A percentile compares a stretch with the other conserved stretches of the same genome.
Evolutionary conservation across 2,329 filamentous ascomycete genomes (phyloP).

Genomic region (Neopestalotiopsis sp.): DNA sequence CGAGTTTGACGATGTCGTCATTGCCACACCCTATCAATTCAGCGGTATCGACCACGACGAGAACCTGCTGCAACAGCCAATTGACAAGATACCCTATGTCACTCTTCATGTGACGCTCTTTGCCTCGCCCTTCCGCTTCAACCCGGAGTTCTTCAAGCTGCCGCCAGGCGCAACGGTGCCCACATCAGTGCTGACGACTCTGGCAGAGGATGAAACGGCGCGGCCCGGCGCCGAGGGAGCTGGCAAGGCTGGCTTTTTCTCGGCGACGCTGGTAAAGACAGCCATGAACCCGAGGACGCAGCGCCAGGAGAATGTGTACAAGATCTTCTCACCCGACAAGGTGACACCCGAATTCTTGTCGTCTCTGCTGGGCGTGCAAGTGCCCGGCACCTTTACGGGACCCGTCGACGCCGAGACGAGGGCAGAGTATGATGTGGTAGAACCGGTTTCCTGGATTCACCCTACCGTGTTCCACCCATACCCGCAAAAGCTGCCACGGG

Average conservation of each 20-base stretch:
- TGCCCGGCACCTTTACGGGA: slow-evolving; percentile 47
- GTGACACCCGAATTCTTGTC: slow-evolving; percentile 61
- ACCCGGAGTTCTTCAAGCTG: slow-evolving; percentile 74
- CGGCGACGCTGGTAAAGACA: slow-evolving; percentile 75
- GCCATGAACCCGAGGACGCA: slow-evolving; percentile 65
- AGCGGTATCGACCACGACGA: slow-evolving; percentile 70
- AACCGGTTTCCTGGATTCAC: slow-evolving; percentile 75
- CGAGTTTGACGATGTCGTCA: slow-evolving; percentile 78
- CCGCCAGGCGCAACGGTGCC: slow-evolving; percentile 64
- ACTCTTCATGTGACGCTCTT: slow-evolving; percentile 90
- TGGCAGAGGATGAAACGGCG: slow-evolving; percentile 64
- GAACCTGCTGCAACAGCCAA: slow-evolving; percentile 69
- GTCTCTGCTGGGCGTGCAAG: slow-evolving; percentile 53
- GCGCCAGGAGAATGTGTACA: slow-evolving; percentile 64
- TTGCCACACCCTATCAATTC: slow-evolving; percentile 86
- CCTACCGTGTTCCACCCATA: slow-evolving; percentile 84
- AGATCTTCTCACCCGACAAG: slow-evolving; percentile 66
- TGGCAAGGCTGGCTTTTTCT: slow-evolving; percentile 83
- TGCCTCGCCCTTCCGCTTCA: slow-evolving; percentile 76
- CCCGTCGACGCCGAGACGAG: slow-evolving; percentile 24
- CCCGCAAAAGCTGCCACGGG: slow-evolving; percentile 81
- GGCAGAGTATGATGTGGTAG: slow-evolving; percentile 38
- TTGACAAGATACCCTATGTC: slow-evolving; percentile 85
- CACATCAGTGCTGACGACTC: slow-evolving; percentile 81
- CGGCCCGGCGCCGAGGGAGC: slow-evolving; percentile 61